Conservation (phyloP, 2,329 filamentous ascomycete genomes). For the Pseudopyrenochaeta lycopersici region DNA sequence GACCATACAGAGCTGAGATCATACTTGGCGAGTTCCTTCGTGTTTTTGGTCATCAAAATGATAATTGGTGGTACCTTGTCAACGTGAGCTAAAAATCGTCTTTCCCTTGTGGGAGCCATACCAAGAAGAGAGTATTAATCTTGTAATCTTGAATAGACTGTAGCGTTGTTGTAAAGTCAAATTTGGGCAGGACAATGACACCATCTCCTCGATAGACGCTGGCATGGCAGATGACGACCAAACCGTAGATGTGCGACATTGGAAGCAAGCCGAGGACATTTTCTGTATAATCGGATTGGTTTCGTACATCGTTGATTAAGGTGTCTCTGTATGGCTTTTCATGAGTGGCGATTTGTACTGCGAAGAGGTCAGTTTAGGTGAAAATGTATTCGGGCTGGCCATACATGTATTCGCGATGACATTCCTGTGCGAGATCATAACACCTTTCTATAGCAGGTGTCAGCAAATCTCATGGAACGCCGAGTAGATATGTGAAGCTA, state of each 20-base stretch:
- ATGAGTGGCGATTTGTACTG: constrained; percentile 66
- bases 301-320: constrained; percentile 40
- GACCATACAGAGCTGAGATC: constrained; percentile 73
- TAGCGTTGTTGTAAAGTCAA: constrained; percentile 74
- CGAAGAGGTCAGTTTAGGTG: constrained; percentile 11
- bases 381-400: not conserved
- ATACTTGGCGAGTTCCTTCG: constrained; percentile 68
- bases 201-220: constrained; percentile 76
- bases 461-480: constrained; percentile 10
- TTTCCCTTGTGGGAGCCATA: constrained; percentile 47
- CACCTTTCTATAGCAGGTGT: constrained; percentile 69
- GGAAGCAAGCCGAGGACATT: constrained; percentile 75
- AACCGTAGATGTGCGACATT: constrained; percentile 82
- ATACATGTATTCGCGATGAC: constrained; percentile 74
- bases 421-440: constrained; percentile 82
- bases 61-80: constrained; percentile 79
- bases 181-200: constrained; percentile 76
- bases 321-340: constrained; percentile 58
- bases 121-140: constrained; percentile 73
- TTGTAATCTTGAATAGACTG: constrained; percentile 72
- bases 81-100: constrained; percentile 12
- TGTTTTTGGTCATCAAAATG: constrained; percentile 75
- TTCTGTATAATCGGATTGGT: constrained; percentile 58
- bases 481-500: constrained; percentile 32
- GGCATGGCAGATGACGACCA: constrained; percentile 74